Base-by-base conservation (phyloP, 352 stramenopile genomes). In the Blastocystis sp. region DNA sequence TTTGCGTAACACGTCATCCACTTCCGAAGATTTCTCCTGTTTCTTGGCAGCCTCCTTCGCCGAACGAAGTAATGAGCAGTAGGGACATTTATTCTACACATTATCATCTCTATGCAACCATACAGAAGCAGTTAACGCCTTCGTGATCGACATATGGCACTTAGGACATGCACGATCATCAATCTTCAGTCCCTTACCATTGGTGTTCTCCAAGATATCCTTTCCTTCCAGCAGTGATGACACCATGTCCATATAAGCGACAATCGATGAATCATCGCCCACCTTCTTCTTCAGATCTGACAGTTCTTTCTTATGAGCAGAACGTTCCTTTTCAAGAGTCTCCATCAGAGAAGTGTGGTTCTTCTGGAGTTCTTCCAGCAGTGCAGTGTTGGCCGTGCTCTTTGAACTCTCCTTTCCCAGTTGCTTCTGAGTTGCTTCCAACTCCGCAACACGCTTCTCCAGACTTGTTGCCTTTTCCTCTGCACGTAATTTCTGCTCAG, bases 131-230 rank as follows among this genome's bases (percentile, higher is more conserved):
- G 47, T 54, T 18, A 84, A 55, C 45, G 50, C 55, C 50, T 84
- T 84, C 23, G 56, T 61, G 20, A 84, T 23, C 4, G 11, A 6
- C 37, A 23, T 66, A 8, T 84, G 15, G 50, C 73, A 84, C 39
- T 84, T 84, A 9, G 73, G 73, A 45, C 73, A 84, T 62, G 88
- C 76, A 26, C 87, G 61, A 7, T 69, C 55, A 26, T 84, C 59
- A 6, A 87, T 39, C 23, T 55, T 62, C 50, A 76, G 66, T 37
- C 77, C 88, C 34, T 87, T 61, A 50, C 90, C 64, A 62, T 90
- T 90, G 4, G 66, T 68, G 11, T 41, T 61, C 23, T 79, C 39
- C 62, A 79, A 64, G 68, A 68, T 70, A 62, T 87, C 77, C 80
- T 90, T 66, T 26, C 68, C 55, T 23, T 73, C 6, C 62, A 73